These are phyloP conservation scores for Rickenella mellea DNA, from an alignment of 768 basidiomycete genomes.

Conservation along the genomic window DNA sequence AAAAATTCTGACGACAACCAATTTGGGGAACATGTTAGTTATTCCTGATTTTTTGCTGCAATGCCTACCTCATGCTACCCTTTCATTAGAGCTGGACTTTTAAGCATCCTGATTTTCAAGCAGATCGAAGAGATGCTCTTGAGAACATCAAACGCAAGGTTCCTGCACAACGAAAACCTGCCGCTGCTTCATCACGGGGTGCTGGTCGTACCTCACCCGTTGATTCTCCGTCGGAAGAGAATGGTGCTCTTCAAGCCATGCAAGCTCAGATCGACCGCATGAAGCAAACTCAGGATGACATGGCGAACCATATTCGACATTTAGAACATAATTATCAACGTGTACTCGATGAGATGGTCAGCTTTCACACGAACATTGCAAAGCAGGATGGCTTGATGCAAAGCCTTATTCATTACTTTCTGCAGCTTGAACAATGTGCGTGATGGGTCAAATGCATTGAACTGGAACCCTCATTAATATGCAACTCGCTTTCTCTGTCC, in stretches of 20 bases:
- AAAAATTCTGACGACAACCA: conserved; percentile 80
- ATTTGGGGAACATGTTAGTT: conserved; percentile 47
- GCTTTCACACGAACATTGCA: conserved; percentile 65
- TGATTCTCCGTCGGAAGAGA: not conserved
- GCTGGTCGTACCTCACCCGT: not conserved
- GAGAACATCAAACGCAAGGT: conserved; percentile 44
- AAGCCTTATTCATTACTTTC: conserved; percentile 70
- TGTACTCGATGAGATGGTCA: conserved; percentile 62
- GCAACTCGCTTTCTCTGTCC: conserved; percentile 3
- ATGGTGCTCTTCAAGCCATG: conserved; percentile 23
- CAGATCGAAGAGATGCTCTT: conserved; percentile 42
- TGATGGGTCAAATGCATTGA: no score
- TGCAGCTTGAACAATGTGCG: conserved; percentile 58
- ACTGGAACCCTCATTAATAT: no score
- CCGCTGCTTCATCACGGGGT: conserved; percentile 7
- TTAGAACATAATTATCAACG: conserved; percentile 59
- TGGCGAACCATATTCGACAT: conserved; percentile 42
- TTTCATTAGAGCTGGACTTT: conserved; percentile 38
- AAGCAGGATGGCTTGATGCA: conserved; percentile 83
- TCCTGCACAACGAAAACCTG: conserved; percentile 20
- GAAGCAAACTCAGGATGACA: conserved; percentile 37
- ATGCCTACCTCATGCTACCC: conserved; percentile 21
- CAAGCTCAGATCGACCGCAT: conserved; percentile 43
- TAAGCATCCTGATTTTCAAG: conserved; percentile 43
- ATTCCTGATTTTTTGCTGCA: conserved; percentile 14